Conservation (phyloP, 1,139 yeast species). For the Taiozyma onychis region DNA sequence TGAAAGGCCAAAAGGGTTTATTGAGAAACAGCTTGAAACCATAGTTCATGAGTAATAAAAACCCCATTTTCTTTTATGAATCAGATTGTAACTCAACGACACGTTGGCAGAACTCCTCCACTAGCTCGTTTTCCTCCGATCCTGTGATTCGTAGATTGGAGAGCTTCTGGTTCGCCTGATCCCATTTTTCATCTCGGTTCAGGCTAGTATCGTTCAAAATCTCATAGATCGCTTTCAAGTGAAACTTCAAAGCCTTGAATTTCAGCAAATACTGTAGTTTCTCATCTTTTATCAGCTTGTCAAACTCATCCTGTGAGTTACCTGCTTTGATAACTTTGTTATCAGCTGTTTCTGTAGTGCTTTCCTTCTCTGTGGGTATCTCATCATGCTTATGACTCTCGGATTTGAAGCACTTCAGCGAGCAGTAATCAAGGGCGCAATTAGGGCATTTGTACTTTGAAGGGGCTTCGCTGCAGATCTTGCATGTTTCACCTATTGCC, state of each 20-base stretch:
- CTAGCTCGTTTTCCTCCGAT: slow-evolving; percentile 43
- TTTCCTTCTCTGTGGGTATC: background rate
- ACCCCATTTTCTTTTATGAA: background rate
- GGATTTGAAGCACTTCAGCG: slow-evolving; percentile 52
- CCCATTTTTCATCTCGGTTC: slow-evolving; percentile 38
- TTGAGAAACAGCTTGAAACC: slow-evolving; percentile 17
- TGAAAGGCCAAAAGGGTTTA: slow-evolving; percentile 23
- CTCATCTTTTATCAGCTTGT: slow-evolving; percentile 29
- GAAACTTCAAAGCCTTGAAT: slow-evolving; percentile 42
- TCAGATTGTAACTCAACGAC: slow-evolving; percentile 6
- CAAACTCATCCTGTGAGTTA: slow-evolving; percentile 10
- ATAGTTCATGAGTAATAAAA: background rate
- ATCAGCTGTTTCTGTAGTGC: background rate
- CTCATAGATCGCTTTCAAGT: slow-evolving; percentile 35
- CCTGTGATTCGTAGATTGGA: slow-evolving; percentile 47
- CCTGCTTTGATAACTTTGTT: background rate
- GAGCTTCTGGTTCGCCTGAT: slow-evolving; percentile 45
- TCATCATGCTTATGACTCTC: slow-evolving; percentile 33
- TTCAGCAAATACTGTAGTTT: slow-evolving; percentile 34
- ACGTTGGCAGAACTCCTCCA: slow-evolving; percentile 44
- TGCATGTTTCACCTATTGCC: slow-evolving; percentile 29
- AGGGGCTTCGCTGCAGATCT: slow-evolving; percentile 36
- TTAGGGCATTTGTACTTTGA: slow-evolving; percentile 62
- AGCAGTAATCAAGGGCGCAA: slow-evolving; percentile 46
- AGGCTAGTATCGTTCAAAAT: slow-evolving; percentile 36